phyloP scores from a whole-genome alignment of 1,284 basidiomycete species.

The Hypsizygus ulmarius region DNA sequence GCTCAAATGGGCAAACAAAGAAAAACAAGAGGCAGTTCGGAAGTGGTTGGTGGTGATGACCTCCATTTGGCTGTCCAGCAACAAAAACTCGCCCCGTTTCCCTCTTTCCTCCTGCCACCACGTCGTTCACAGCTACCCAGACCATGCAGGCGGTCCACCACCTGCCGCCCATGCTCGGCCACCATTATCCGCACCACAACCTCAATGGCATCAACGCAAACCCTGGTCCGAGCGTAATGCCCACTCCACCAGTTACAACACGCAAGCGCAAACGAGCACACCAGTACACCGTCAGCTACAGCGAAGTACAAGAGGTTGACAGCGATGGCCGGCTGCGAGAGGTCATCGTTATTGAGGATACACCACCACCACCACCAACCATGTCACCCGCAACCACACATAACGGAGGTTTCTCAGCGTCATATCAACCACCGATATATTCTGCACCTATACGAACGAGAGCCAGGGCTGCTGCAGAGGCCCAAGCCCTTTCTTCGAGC shows the following conservation, averaged over 20 bases:
- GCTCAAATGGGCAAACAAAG: conserved; percentile 32
- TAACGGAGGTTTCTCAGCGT: conserved; percentile 67
- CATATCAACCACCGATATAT: conserved; percentile 74
- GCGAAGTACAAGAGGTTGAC: conserved; percentile 81
- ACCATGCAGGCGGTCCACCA: conserved; percentile 69
- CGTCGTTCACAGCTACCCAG: conserved; percentile 41
- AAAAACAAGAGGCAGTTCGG: conserved; percentile 33
- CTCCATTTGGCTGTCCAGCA: conserved; percentile 37
- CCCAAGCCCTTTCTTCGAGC: conserved; percentile 65
- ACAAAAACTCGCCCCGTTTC: conserved; percentile 27
- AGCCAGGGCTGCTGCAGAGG: conserved; percentile 78
- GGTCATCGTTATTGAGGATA: conserved; percentile 87
- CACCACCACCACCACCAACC: conserved; percentile 74
- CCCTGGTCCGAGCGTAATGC: conserved; percentile 50
- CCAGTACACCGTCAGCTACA: conserved; percentile 77
- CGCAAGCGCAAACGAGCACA: conserved; percentile 81
- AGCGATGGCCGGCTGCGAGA: conserved; percentile 69
- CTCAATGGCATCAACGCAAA: conserved; percentile 38
- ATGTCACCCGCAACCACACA: conserved; percentile 69
- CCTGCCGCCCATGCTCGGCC: conserved; percentile 54
- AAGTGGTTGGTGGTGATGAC: conserved; percentile 28
- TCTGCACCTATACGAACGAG: conserved; percentile 74
- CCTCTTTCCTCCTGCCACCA: conserved; percentile 43
- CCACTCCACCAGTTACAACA: conserved; percentile 60
- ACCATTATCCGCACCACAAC: conserved; percentile 52